phyloP scores from a whole-genome alignment of 495 filamentous ascomycete species.

The Aspergillus affinis region DNA sequence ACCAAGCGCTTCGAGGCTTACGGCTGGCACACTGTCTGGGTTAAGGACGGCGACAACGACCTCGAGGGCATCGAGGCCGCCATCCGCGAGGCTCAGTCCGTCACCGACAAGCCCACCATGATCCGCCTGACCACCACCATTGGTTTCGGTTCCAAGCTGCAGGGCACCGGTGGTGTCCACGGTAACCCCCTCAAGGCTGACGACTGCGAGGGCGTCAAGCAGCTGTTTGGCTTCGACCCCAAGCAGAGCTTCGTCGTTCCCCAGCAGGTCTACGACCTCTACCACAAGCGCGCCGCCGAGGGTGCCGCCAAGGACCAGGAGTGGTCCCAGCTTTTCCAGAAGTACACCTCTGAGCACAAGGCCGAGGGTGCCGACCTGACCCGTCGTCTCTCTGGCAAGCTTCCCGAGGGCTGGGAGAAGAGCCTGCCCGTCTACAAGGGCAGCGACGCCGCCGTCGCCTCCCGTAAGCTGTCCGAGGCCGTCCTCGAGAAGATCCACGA shows the following conservation, averaged over 20 bases:
- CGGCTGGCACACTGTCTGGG: slow-evolving; percentile 89
- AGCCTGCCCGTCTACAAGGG: slow-evolving; percentile 89
- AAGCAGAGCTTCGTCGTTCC: slow-evolving; percentile 91
- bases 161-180: slow-evolving; percentile 94
- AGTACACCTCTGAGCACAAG: slow-evolving; percentile 77
- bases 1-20: slow-evolving; percentile 94
- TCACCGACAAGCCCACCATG: slow-evolving; percentile 93
- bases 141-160: slow-evolving; percentile 89
- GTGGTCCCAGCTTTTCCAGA: slow-evolving; percentile 91
- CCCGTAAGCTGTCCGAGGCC: slow-evolving; percentile 92
- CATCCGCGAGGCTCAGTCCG: slow-evolving; percentile 77
- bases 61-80: slow-evolving; percentile 85
- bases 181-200: slow-evolving; percentile 92
- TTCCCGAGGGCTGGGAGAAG: slow-evolving; percentile 98
- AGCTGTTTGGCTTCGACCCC: slow-evolving; percentile 93
- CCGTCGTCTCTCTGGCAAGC: slow-evolving; percentile 77
- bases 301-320: slow-evolving; percentile 90
- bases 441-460: slow-evolving; percentile 78
- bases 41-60: slow-evolving; percentile 89
- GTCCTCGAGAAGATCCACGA: slow-evolving; percentile 87
- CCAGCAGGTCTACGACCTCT: slow-evolving; percentile 90
- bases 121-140: slow-evolving; percentile 99
- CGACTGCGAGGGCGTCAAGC: slow-evolving; percentile 88
- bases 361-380: slow-evolving; percentile 74
- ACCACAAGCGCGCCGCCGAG: slow-evolving; percentile 73